Percentiles rank a stretch among this genome's conserved stretches.
phyloP scores from a whole-genome alignment of 2,329 filamentous ascomycete species.

The Botryosphaeria agaves region DNA sequence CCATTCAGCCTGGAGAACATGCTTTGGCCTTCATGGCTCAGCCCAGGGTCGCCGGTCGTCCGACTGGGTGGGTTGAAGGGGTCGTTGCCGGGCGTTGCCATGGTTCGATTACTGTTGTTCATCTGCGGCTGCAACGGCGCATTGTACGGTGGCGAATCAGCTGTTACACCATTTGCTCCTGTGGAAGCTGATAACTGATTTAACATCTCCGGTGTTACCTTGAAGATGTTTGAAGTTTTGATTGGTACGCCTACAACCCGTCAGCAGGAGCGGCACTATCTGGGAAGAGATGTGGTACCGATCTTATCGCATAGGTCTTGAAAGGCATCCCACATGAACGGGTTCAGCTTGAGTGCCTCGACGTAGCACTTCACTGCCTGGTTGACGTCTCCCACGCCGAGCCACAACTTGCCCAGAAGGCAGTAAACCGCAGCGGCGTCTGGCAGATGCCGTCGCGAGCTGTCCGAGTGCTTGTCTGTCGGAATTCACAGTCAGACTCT shows the following conservation, averaged over 20 bases:
- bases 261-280: slow-evolving; percentile 2
- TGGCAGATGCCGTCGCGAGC: slow-evolving; percentile 53
- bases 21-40: slow-evolving; percentile 18
- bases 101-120: slow-evolving; percentile 10
- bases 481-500: too few species aligned
- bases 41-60: slow-evolving; percentile 14
- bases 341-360: slow-evolving; percentile 74
- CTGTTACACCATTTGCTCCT: slow-evolving; percentile 3
- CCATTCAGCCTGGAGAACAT: slow-evolving; percentile 25
- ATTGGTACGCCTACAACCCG: slow-evolving; percentile 49
- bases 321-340: slow-evolving; percentile 98
- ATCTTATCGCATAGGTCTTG: slow-evolving; percentile 62
- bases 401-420: slow-evolving; percentile 73
- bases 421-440: slow-evolving; percentile 75
- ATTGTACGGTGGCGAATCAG: background rate
- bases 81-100: slow-evolving; percentile 20
- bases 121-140: slow-evolving; percentile 5
- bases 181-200: slow-evolving; percentile 22
- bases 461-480: slow-evolving; percentile 55
- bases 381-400: slow-evolving; percentile 60
- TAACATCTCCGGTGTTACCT: slow-evolving; percentile 47
- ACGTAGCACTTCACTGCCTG: slow-evolving; percentile 78
- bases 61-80: slow-evolving; percentile 24
- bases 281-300: slow-evolving; percentile 21
- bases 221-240: slow-evolving; percentile 75